A percentile compares a stretch with the other conserved stretches of the same genome.
Evolutionary conservation across 331 rosid genomes (phyloP).

Genomic region (Pyrus hybrid): DNA sequence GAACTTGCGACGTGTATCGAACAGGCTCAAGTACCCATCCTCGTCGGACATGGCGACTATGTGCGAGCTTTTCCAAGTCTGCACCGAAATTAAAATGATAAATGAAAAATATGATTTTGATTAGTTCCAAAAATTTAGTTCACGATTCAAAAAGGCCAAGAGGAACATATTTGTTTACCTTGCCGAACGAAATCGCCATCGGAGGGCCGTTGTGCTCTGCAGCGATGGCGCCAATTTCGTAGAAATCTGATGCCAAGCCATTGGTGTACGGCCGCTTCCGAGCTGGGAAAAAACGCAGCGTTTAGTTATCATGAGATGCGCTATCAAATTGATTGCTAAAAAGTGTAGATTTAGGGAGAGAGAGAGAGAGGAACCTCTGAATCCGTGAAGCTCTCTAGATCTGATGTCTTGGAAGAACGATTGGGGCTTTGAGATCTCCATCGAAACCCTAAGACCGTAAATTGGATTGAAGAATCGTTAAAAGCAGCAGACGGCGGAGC

Average conservation of each 20-base stretch:
- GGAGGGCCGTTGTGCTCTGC: slow-evolving; percentile 54
- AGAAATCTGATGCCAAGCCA: slow-evolving; percentile 21
- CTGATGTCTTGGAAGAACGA: slow-evolving; percentile 49
- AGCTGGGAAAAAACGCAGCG: slow-evolving; percentile 27
- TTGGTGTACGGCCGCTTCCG: slow-evolving; percentile 49
- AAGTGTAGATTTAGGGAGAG: neutral
- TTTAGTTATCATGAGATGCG: neutral
- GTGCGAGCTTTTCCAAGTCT: slow-evolving; percentile 50
- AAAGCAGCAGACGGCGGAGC: neutral
- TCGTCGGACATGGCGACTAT: slow-evolving; percentile 80
- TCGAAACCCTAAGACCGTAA: slow-evolving; percentile 3
- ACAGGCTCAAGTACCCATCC: slow-evolving; percentile 69
- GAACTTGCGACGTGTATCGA: slow-evolving; percentile 44
- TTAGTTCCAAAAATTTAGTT: too few relatives aligned
- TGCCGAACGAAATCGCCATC: slow-evolving; percentile 61
- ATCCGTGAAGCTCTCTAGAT: slow-evolving; percentile 62
- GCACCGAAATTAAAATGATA: neutral
- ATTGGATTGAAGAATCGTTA: neutral
- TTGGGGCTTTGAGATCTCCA: slow-evolving; percentile 35
- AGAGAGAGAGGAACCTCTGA: slow-evolving; percentile 34
- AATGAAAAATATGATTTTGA: too few relatives aligned
- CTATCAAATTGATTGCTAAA: neutral
- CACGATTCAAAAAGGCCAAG: neutral
- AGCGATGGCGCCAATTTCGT: slow-evolving; percentile 43
- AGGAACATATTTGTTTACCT: slow-evolving; percentile 23